Conservation (phyloP, 441 rosid genomes). For the Lepidium campestre region DNA sequence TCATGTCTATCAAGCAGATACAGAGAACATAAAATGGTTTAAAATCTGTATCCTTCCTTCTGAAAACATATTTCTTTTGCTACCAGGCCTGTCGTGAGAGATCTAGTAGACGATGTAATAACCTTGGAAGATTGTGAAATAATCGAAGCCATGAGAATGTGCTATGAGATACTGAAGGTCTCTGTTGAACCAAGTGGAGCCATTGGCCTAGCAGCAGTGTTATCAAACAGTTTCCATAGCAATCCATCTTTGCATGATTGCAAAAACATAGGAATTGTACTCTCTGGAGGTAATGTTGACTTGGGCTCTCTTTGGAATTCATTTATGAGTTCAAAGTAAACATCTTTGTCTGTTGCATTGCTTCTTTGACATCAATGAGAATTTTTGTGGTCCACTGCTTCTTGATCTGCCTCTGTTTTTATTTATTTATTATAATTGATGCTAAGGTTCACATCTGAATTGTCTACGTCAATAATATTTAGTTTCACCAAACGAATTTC, state of each 20-base stretch:
- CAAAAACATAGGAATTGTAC: conserved; percentile 58
- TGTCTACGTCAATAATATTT: background rate
- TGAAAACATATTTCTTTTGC: background rate
- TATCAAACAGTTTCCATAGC: conserved; percentile 50
- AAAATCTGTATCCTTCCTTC: background rate
- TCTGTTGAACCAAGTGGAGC: conserved; percentile 95
- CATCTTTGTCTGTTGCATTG: background rate
- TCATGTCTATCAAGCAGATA: background rate
- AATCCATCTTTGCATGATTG: conserved; percentile 51
- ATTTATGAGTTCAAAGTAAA: conserved; percentile 25
- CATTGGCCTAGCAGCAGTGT: conserved; percentile 84
- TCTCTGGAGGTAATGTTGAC: conserved; percentile 71
- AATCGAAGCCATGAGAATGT: conserved; percentile 77
- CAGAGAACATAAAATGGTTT: background rate
- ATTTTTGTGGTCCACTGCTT: background rate
- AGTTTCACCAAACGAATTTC: background rate
- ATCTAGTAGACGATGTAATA: conserved; percentile 68
- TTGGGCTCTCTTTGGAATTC: conserved; percentile 68
- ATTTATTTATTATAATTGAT: too few relatives aligned
- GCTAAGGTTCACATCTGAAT: too few relatives aligned
- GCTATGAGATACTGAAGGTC: conserved; percentile 75
- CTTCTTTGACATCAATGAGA: background rate
- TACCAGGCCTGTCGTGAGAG: conserved; percentile 73
- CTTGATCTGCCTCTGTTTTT: too few relatives aligned
- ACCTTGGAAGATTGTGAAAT: conserved; percentile 65